A percentile compares a stretch with the other conserved stretches of the same genome.
These are phyloP conservation scores for Calcarisporium arbuscula DNA, from an alignment of 2,329 filamentous ascomycete species.

Conservation along the genomic window DNA sequence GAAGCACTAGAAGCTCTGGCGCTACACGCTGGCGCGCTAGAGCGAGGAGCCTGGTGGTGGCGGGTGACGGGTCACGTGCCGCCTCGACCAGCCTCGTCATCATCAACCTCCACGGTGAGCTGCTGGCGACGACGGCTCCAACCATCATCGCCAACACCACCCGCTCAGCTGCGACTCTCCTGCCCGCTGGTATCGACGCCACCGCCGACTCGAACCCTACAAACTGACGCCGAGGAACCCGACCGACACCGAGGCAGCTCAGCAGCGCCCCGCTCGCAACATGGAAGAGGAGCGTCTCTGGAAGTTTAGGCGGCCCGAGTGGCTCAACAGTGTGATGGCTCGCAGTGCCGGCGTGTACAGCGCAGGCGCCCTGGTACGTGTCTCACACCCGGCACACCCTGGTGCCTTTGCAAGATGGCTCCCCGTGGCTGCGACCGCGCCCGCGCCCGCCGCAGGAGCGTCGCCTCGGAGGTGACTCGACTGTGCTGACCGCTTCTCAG, in stretches of 20 bases:
- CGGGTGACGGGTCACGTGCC: no score
- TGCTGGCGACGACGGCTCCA: no score
- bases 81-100: no score
- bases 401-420: not conserved
- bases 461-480: not conserved
- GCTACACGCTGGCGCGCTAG: no score
- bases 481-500: conserved; percentile 26
- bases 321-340: conserved; percentile 58
- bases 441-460: not conserved
- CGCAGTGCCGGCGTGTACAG: conserved; percentile 58
- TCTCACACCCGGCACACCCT: not conserved
- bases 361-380: conserved; percentile 55
- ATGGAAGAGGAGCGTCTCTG: conserved; percentile 63
- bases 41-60: no score
- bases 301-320: conserved; percentile 61
- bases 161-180: not conserved
- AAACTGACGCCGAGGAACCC: conserved; percentile 3
- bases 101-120: no score
- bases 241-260: no score
- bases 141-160: conserved; percentile 9
- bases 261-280: no score
- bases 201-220: conserved; percentile 6
- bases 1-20: no score
- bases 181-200: no score
- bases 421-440: not conserved